Percentiles rank a stretch among this genome's conserved stretches.
Conservation (phyloP, 1,284 basidiomycete species). For the Ganoderma multipileum region DNA sequence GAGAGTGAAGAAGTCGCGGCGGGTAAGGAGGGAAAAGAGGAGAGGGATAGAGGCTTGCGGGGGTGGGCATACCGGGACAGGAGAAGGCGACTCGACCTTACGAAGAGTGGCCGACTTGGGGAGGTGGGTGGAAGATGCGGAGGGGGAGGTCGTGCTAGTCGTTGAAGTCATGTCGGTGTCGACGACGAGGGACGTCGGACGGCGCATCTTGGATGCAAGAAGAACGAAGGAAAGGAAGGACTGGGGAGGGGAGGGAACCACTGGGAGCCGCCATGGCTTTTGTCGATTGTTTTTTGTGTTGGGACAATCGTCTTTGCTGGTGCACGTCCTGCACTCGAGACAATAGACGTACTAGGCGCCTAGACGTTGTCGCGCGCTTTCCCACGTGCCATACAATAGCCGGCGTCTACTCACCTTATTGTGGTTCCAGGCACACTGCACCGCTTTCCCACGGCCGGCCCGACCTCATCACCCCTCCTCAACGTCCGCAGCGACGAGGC, state of each 20-base stretch:
- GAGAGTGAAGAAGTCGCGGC: constrained; percentile 61
- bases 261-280: constrained; percentile 38
- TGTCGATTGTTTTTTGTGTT: constrained; percentile 37
- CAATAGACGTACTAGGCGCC: constrained; percentile 30
- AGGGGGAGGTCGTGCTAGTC: constrained; percentile 38
- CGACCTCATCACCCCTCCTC: constrained; percentile 8
- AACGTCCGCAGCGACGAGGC: constrained; percentile 1
- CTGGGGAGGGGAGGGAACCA: constrained; percentile 19
- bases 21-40: constrained; percentile 71
- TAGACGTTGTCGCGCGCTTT: constrained; percentile 22
- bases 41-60: constrained; percentile 60
- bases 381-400: constrained; percentile 32
- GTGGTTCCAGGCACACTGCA: constrained; percentile 24
- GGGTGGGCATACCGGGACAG: constrained; percentile 39
- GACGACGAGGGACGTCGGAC: constrained; percentile 43
- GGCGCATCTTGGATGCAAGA: constrained; percentile 41
- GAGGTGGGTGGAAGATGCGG: constrained; percentile 37
- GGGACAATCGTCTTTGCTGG: constrained; percentile 29
- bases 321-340: constrained; percentile 3
- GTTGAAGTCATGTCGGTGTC: constrained; percentile 40
- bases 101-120: constrained; percentile 35
- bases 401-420: constrained; percentile 22
- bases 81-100: constrained; percentile 31
- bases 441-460: constrained; percentile 19
- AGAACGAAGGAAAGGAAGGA: constrained; percentile 33